Base-by-base conservation (phyloP, 1,284 basidiomycete species). In the Afroboletus lepidellus region DNA sequence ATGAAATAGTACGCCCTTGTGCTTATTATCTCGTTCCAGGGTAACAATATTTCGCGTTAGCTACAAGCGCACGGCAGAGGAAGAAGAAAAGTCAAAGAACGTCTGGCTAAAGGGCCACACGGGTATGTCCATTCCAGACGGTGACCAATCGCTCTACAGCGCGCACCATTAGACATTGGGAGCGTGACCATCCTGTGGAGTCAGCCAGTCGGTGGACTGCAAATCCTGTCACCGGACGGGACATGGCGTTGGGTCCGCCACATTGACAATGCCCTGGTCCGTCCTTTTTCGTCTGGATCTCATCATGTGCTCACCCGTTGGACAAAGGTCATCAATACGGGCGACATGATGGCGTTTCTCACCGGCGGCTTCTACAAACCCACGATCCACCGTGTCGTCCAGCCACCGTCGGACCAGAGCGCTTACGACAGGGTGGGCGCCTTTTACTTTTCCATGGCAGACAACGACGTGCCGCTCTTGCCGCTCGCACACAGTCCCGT, bases 231-330 rank as follows among this genome's bases (percentile, higher is more conserved):
- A 0, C 70, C 59, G 0, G 75, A 79, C 43, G 76, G 77, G 0
- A 68, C 66, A 20, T 84, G 82, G 83, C 76, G 76, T 52, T 84
- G 77, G 77, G 67, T 83, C 7, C 76, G 71, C 49, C 80, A 84
- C 57, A 72, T 83, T 27, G 76, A 80, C 6, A 81, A 83, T 58
- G 55, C 46, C 3, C 6, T 54, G 21, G 50, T 45, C 21, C 5
- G 32, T 34, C 42, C 8, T n/a, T 9, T n/a, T 33, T 8, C 25
- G 1, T 8, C 8, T 8, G 12, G 15, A 32, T n/a, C 18, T 36
- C n/a, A 13, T n/a, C 8, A n/a, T 8, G 25, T 18, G 20, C 11
- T 42, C 21, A 41, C 20, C 8, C 5, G 27, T 6, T 6, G 6
- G 27, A 1, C 5, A 2, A 5, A 16, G 55, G 37, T 76, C 23